Evolutionary conservation across 2,329 filamentous ascomycete species (phyloP), one percentile per base, ranked within the genome.

Genomic region (Trichophyton benhamiae): DNA sequence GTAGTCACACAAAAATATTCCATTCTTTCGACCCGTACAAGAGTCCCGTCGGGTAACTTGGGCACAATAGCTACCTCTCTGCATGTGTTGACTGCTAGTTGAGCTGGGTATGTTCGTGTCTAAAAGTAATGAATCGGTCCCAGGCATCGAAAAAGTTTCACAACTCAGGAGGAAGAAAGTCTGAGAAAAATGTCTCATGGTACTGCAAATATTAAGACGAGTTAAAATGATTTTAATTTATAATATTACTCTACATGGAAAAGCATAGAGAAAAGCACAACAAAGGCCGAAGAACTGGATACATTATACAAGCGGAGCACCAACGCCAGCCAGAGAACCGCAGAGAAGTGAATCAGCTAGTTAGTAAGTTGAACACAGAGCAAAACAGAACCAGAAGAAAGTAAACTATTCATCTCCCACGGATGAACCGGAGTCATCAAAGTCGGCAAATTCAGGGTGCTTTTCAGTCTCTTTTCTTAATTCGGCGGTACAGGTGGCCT

Each of bases 281-380:
- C 11, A 44, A 44, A 1, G 41, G 41, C 41, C 41, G 41, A 44
- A 44, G 41, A 38, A 38, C 33, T 44, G 15, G 41, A 44, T 44
- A 44, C 41, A 44, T 44, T 44, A 72, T 41, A 84, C 81, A 68
- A 86, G 79, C 25, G 88, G 87, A 27, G 88, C 91, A 58, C 77
- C 76, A 36, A 71, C 67, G 30, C 74, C 74, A 5, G 77, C 33
- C 33, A 38, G 33, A 38, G 81, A 13, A 77, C 76, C 20, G 77
- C 76, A 20, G 76, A 76, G 41, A 44, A 44, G 33, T 38, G 33
- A 38, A 38, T 38, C 33, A 38, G 11, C 33, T 38, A 38, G 33
- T 38, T 38, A 38, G 9, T 13, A 11, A 13, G 33, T 13, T 13
- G 3, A 38, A 13, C 11, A 2, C 11, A 38, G 33, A 38, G 8